phyloP scores from a whole-genome alignment of 331 rosid genomes.

The Spiraea crenata region DNA sequence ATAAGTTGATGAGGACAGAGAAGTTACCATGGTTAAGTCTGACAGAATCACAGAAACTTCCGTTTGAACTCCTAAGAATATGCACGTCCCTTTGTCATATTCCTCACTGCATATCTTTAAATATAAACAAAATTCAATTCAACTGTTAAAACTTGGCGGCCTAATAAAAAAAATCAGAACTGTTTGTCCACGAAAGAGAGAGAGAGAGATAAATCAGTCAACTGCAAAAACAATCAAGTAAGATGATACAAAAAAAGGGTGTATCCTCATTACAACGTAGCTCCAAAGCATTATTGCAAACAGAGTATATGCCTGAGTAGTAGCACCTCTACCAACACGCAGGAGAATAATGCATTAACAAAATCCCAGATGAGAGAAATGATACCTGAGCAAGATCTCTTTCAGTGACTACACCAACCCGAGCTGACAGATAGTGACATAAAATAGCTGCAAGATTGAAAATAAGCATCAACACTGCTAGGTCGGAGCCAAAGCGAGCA shows the following conservation, averaged over 20 bases:
- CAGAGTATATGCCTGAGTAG: not conserved
- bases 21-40: constrained; percentile 85
- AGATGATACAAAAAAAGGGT: not conserved
- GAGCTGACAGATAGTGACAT: constrained; percentile 86
- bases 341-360: constrained; percentile 9
- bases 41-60: constrained; percentile 79
- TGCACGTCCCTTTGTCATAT: constrained; percentile 74
- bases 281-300: not conserved
- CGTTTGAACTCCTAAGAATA: constrained; percentile 80
- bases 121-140: constrained; percentile 20
- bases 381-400: constrained; percentile 90
- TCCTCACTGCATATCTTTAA: constrained; percentile 81
- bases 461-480: constrained; percentile 54
- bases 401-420: constrained; percentile 74
- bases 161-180: not conserved
- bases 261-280: not conserved
- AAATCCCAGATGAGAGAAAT: constrained; percentile 7
- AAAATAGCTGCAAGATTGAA: constrained; percentile 87
- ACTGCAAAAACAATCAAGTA: not conserved
- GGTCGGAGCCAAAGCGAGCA: constrained; percentile 81
- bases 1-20: constrained; percentile 20
- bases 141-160: not conserved
- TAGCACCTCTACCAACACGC: not conserved
- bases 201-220: not conserved
- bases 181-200: not conserved